Conservation (phyloP, 2,329 filamentous ascomycete species). For the Gyromitra esculenta region DNA sequence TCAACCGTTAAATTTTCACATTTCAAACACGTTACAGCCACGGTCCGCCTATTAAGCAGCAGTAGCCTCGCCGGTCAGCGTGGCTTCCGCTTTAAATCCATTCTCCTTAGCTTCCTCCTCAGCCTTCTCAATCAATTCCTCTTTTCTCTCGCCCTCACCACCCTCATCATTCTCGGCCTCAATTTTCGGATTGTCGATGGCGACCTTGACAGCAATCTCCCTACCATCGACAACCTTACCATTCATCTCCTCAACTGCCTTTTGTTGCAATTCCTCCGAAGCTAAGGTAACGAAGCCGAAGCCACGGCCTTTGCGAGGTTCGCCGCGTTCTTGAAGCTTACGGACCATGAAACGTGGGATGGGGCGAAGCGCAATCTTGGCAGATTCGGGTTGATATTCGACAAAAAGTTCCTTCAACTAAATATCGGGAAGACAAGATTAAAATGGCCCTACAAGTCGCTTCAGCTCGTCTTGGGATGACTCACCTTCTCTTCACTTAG, state of each 20-base stretch:
- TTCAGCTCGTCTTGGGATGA: conserved; percentile 33
- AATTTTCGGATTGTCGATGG: conserved; percentile 98
- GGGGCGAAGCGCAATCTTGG: conserved; percentile 97
- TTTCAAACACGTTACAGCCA: conserved; percentile 50
- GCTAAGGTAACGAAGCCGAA: conserved; percentile 98
- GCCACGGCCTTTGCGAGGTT: conserved; percentile 97
- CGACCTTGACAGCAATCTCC: conserved; percentile 99
- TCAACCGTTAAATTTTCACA: conserved; percentile 52
- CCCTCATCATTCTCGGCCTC: conserved; percentile 77
- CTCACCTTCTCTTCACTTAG: conserved; percentile 94
- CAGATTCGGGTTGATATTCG: conserved; percentile 88
- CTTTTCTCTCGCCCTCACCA: conserved; percentile 62
- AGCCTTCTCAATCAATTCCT: conserved; percentile 59
- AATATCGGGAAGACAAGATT: conserved; percentile 48
- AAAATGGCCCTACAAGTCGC: conserved; percentile 35
- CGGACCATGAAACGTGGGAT: conserved; percentile 99
- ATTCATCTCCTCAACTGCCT: conserved; percentile 98
- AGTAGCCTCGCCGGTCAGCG: conserved; percentile 59
- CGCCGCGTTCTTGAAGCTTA: conserved; percentile 98
- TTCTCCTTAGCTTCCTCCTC: conserved; percentile 42
- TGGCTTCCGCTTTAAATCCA: conserved; percentile 49
- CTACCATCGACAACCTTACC: conserved; percentile 98
- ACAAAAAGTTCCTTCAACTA: conserved; percentile 98
- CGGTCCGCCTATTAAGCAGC: conserved; percentile 56
- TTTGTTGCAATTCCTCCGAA: conserved; percentile 94